Base-by-base conservation (phyloP, 345 rosid genomes). In the Hibiscus tridactylites region DNA sequence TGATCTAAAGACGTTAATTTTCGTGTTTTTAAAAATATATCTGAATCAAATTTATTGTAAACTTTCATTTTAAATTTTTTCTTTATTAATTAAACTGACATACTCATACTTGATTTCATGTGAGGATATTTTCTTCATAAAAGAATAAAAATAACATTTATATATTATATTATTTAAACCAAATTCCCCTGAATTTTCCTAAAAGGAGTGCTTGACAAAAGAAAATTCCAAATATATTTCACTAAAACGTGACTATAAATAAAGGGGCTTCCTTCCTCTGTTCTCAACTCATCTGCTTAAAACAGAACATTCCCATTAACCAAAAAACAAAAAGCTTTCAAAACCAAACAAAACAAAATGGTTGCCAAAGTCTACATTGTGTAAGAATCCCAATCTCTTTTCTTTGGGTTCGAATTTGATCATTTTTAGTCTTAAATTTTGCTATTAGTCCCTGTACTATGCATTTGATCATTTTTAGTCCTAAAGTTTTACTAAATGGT, bases 321-420 rank as follows among this genome's bases (percentile, higher is more conserved):
- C 13, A 29, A 26, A 26, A 47, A 64, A 12, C 17, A 52, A 26
- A 17, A 17, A 47, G 28, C 70, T 24, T 71, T 39, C 9, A 39
- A 39, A 33, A 33, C 6, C 37, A 33, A 33, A 33, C n/a, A n/a
- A 24, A 2, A 58, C 3, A 4, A 81, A 72, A 88, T 87, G 91
- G 93, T 88, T 31, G 35, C 84, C 47, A 85, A 85, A 80, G 73
- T 89, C 71, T 87, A 85, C 70, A 74, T 89, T 68, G 82, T 89
- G 93, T 88, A 79, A 81, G 90, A 57, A 44, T 68, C 15, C 29
- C 24, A 10, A 1, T 75, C 77, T 59, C 46, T 19, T 42, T 59
- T 31, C 26, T 65, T 71, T 37, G 2, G 24, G 26, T 15, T 50
- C 9, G 68, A n/a, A 37, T 21, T 21, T 21, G 24, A 21, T 21